Base-by-base conservation (phyloP, 2,329 filamentous ascomycete genomes). In the Pseudogymnoascus pannorum region DNA sequence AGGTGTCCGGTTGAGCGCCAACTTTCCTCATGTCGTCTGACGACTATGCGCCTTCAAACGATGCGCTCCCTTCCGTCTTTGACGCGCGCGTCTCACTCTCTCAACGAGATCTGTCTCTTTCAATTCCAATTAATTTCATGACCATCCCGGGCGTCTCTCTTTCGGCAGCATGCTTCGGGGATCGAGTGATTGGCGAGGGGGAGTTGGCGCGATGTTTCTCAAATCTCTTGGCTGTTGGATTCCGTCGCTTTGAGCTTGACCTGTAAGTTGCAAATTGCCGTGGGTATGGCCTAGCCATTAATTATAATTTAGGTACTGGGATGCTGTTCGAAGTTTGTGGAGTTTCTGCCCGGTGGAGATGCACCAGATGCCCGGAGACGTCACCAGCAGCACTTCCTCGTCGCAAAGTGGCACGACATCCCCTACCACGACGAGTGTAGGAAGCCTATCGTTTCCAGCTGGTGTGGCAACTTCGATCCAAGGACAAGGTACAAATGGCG, bases 61-160 rank as follows among this genome's bases (percentile, higher is more conserved):
- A 68, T 60, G 74, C 73, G 58, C 64, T 73, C 31, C 70, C 74
- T 44, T 66, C 72, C 63, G 61, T 73, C 36, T 75, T 74, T 59
- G 60, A 54, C 29, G 69, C 65, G 38, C 68, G 64, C 8, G 63
- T 70, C 40, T 63, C 69, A 24, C 66, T 85, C 85, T 83, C 83
- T 48, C 81, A 87, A 71, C 75, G 86, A 71, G 86, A 88, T 75
- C 74, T 86, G 40, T 78, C 79, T 20, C 73, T 82, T 9, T 75
- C 78, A 61, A 75, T 87, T 5, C 86, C 86, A 2, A 79, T 88
- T 67, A 86, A 88, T 67, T 87, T 78, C 69, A 79, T 85, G 38
- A 84, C 81, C 3, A 72, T 75, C 14, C 81, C 85, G 8, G 81
- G 79, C 1, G 77, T 87, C 1, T 81, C 80, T 8, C 67, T 88